These are phyloP conservation scores for Ampelomyces quisqualis DNA, from an alignment of 2,329 filamentous ascomycete genomes.

Conservation along the genomic window DNA sequence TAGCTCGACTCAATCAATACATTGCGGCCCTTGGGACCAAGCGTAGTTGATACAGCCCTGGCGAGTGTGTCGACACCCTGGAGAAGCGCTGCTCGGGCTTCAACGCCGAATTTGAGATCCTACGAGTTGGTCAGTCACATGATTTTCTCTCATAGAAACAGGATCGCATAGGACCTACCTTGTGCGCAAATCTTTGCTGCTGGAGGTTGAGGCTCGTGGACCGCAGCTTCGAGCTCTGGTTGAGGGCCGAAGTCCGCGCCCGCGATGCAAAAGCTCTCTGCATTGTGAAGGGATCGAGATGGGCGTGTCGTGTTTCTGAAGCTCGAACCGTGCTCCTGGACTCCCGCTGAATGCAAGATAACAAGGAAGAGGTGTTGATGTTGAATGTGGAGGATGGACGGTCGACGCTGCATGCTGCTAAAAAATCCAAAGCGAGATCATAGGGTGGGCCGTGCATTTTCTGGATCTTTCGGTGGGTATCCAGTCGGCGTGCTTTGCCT, in stretches of 20 bases:
- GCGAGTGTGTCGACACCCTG: constrained; percentile 95
- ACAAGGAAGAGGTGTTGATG: constrained; percentile 28
- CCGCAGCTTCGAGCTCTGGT: constrained; percentile 56
- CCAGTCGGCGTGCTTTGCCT: background rate
- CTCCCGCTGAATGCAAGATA: constrained; percentile 41
- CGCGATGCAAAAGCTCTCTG: constrained; percentile 89
- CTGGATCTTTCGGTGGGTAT: constrained; percentile 5
- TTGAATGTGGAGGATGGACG: constrained; percentile 14
- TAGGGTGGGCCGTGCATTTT: constrained; percentile 3
- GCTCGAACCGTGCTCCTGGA: constrained; percentile 37
- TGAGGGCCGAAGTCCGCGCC: constrained; percentile 77
- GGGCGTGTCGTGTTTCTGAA: constrained; percentile 22
- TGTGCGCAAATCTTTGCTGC: constrained; percentile 95
- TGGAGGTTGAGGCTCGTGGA: constrained; percentile 67
- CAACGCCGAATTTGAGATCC: constrained; percentile 98
- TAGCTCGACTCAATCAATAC: constrained; percentile 98
- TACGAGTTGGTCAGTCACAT: constrained; percentile 42
- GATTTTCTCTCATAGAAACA: background rate
- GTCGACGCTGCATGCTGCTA: constrained; percentile 5
- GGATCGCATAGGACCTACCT: constrained; percentile 60
- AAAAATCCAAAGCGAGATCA: constrained; percentile 5
- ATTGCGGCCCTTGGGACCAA: constrained; percentile 97
- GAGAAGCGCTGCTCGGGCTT: constrained; percentile 83
- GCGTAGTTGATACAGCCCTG: constrained; percentile 91
- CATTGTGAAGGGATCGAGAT: constrained; percentile 62